phyloP scores from a whole-genome alignment of 352 stramenopile genomes.

The Globisporangium splendens region DNA sequence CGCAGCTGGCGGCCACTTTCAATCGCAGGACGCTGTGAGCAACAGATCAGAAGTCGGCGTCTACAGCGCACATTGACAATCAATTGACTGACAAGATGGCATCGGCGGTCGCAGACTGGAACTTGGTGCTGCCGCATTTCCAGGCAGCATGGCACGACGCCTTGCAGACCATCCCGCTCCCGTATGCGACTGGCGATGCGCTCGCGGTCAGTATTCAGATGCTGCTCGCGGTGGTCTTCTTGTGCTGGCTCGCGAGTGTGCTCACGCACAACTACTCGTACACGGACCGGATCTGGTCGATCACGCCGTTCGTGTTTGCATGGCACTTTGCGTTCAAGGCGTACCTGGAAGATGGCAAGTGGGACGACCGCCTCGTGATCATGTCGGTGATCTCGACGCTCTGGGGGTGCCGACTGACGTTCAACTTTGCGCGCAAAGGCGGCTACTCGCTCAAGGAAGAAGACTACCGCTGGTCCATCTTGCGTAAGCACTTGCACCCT shows the following conservation, averaged over 20 bases:
- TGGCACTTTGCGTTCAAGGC: constrained; percentile 74
- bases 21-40: not conserved
- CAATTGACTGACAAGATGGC: not conserved
- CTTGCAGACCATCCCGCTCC: constrained; percentile 27
- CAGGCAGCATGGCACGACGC: constrained; percentile 30
- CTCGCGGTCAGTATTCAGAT: constrained; percentile 46
- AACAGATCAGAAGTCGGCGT: not conserved
- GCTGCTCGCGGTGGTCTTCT: constrained; percentile 32
- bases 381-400: constrained; percentile 82
- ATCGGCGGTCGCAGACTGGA: constrained; percentile 27
- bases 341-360: constrained; percentile 52
- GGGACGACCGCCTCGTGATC: constrained; percentile 58
- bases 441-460: constrained; percentile 88
- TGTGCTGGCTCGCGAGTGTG: constrained; percentile 61
- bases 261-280: constrained; percentile 89
- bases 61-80: not conserved
- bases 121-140: constrained; percentile 25
- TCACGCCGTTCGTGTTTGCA: constrained; percentile 83
- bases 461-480: constrained; percentile 90
- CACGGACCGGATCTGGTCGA: constrained; percentile 92
- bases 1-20: not conserved
- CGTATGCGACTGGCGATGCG: constrained; percentile 32
- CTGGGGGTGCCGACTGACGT: constrained; percentile 86
- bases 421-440: constrained; percentile 91
- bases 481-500: constrained; percentile 78